Percentiles rank a stretch among this genome's conserved stretches.
phyloP scores from a whole-genome alignment of 78 protist genomes.

The Pigoraptor vietnamica region DNA sequence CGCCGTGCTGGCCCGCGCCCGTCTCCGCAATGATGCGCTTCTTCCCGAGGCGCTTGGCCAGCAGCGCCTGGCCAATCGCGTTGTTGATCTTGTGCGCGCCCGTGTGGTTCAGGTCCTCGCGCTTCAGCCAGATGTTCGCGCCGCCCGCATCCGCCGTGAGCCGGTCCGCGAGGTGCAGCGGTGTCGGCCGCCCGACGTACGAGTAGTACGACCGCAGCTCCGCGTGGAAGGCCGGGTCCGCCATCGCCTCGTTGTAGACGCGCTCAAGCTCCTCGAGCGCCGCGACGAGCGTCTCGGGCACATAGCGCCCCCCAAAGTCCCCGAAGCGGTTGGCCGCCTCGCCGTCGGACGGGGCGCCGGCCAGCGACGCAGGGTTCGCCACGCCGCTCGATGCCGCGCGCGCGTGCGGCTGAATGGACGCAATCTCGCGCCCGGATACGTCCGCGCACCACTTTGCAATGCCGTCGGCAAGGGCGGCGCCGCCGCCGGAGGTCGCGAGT shows the following conservation, averaged over 20 bases:
- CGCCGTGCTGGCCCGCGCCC: constrained; percentile 94
- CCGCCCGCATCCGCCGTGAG: constrained; percentile 34
- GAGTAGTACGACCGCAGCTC: constrained; percentile 20
- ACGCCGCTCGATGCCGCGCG: background rate
- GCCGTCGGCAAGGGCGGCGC: background rate
- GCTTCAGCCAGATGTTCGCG: constrained; percentile 59
- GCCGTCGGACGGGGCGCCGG: background rate
- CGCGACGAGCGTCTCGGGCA: constrained; percentile 58
- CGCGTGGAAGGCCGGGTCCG: constrained; percentile 47
- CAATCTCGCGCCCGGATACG: background rate
- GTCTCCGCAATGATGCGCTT: constrained; percentile 80
- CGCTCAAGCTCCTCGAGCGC: constrained; percentile 58
- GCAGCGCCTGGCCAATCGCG: constrained; percentile 74
- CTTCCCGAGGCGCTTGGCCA: constrained; percentile 75
- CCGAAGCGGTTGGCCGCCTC: constrained; percentile 38
- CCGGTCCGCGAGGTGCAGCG: constrained; percentile 6
- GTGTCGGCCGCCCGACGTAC: constrained; percentile 49
- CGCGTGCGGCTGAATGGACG: background rate
- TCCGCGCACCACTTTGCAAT: background rate
- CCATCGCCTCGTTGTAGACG: constrained; percentile 15
- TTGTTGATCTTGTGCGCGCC: constrained; percentile 90
- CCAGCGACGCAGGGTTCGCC: background rate
- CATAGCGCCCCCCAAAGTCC: constrained; percentile 60
- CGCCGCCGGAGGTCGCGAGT: background rate
- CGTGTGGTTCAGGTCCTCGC: constrained; percentile 76